Conservation (phyloP, 2,329 filamentous ascomycete species). For the Diaporthe humulicola region DNA sequence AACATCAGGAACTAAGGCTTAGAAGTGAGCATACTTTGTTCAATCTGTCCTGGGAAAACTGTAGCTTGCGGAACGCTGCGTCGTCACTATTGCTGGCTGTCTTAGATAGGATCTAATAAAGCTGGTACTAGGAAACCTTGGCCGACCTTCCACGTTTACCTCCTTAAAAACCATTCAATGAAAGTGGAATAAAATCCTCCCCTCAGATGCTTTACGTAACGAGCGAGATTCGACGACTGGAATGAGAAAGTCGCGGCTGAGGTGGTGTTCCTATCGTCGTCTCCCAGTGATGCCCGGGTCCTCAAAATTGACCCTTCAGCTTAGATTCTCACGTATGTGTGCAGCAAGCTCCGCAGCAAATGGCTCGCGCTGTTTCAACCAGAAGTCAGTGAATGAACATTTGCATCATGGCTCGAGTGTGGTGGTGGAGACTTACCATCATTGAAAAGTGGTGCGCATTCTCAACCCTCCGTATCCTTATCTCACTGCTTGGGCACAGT, state of each 20-base stretch:
- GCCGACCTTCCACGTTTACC: neutral
- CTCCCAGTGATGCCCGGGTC: neutral
- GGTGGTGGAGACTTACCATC: constrained; percentile 13
- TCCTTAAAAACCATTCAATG: neutral
- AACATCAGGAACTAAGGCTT: neutral
- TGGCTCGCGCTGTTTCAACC: neutral
- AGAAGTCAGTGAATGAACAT: neutral
- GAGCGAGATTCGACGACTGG: no score
- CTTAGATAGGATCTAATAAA: neutral
- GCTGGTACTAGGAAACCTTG: neutral
- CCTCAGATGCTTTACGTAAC: neutral
- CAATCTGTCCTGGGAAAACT: no score
- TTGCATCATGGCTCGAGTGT: accelerated
- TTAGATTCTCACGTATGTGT: neutral
- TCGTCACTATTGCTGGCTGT: neutral
- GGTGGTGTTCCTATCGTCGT: neutral
- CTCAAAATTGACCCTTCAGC: neutral
- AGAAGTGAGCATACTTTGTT: neutral
- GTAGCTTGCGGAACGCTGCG: accelerated
- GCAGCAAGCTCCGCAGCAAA: constrained; percentile 17
- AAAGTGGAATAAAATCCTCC: neutral
- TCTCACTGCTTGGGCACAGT: constrained; percentile 7
- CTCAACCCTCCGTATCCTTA: neutral
- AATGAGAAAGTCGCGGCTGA: no score
- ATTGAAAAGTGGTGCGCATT: constrained; percentile 30